Conservation (phyloP, 2,329 filamentous ascomycete genomes). For the Fusarium solani-melongenae region DNA sequence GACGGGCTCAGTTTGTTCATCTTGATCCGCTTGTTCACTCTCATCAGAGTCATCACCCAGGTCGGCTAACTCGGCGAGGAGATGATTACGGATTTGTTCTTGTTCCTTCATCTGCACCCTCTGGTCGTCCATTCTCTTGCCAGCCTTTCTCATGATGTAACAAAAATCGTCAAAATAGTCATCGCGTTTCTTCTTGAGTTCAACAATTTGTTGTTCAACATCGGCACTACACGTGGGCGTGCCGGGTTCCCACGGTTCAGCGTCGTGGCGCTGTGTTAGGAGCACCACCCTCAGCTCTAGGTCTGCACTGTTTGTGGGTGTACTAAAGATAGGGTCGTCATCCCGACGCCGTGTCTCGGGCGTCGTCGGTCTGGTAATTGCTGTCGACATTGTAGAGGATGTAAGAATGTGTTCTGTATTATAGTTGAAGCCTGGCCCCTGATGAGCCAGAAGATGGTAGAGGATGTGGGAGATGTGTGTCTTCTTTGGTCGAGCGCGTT, state of each 20-base stretch:
- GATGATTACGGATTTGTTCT: too few species aligned
- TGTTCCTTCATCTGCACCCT: too few species aligned
- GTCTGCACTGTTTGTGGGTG: not conserved
- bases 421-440: too few species aligned
- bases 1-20: too few species aligned
- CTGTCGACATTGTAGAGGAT: not conserved
- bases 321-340: not conserved
- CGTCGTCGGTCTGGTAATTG: not conserved
- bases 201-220: not conserved
- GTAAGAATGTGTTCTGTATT: not conserved
- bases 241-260: not conserved
- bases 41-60: too few species aligned
- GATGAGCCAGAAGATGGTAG: not conserved
- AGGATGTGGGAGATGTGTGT: not conserved
- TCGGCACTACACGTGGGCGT: not conserved
- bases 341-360: not conserved
- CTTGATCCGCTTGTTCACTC: too few species aligned
- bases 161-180: not conserved
- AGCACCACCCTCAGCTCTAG: not conserved
- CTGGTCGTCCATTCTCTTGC: not conserved
- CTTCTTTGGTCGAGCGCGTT: not conserved
- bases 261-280: not conserved
- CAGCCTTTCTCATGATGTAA: not conserved
- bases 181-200: not conserved
- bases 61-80: too few species aligned